Percentiles rank a stretch among this genome's conserved stretches.
Conservation (phyloP, 306 rosid genomes). For the Canavalia gladiata region DNA sequence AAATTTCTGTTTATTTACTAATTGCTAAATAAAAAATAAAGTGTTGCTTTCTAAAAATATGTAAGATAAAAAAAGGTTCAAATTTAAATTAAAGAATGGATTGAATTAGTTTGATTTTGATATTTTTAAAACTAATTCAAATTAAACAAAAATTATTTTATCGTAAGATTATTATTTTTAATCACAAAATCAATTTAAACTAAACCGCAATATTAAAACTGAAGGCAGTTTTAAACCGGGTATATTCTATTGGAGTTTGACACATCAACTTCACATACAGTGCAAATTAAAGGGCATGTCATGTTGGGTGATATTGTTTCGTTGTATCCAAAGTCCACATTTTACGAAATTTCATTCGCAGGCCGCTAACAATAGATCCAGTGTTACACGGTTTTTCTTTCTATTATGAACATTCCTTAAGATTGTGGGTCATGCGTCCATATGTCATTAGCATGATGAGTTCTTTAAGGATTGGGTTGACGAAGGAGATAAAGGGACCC, state of each 20-base stretch:
- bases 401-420: background rate
- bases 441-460: background rate
- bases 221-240: background rate
- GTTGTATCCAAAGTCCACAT: background rate
- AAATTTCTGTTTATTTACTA: too few relatives aligned
- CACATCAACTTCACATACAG: background rate
- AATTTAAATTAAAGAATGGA: too few relatives aligned
- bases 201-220: too few relatives aligned
- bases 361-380: background rate
- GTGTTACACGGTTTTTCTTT: background rate
- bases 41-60: too few relatives aligned
- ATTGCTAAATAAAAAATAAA: too few relatives aligned
- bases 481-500: background rate
- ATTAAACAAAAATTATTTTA: too few relatives aligned
- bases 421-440: background rate
- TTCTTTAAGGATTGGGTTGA: background rate
- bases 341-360: background rate
- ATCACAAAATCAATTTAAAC: too few relatives aligned
- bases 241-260: background rate
- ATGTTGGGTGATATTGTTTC: background rate
- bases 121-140: too few relatives aligned
- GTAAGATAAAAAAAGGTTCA: too few relatives aligned
- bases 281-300: background rate
- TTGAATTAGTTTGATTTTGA: too few relatives aligned
- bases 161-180: too few relatives aligned